Evolutionary conservation across 73 alveolate genomes (phyloP), one percentile per base, ranked within the genome.

Genomic region (Paramecium tetraurelia): DNA sequence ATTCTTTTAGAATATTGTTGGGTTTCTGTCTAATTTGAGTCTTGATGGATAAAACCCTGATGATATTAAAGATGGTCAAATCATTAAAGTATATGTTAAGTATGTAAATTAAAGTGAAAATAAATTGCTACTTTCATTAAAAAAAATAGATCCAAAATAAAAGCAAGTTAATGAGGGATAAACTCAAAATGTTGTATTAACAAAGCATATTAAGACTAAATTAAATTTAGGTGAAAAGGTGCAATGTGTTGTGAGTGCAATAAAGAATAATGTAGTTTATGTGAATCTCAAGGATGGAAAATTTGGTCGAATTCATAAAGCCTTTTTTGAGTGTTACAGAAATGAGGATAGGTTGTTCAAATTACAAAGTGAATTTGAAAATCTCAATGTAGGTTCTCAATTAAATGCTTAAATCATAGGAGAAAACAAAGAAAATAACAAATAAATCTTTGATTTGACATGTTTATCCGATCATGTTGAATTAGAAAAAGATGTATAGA

Each of bases 221-320:
- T 75, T 75, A 35, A 35, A 36, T 18, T 29, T 75, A 75, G 87
- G 87, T 4, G 58, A 75, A 7, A 38, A 75, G 4, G 68, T 36
- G 7, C n/a, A 75, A 38, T 35, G 87, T 75, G 59, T 75, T 75
- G 87, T 75, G 1, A 75, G 58, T 41, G 35, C 87, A 75, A 75
- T 75, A n/a, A 75, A 75, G 46, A 75, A 24, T 20, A 75, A 38
- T 35, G 87, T 75, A n/a, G 53, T 75, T 12, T 75, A 75, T 75
- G 87, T 75, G 38, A 75, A 75, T 75, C 59, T 75, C n/a, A 59
- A 18, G 4, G 87, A 75, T 75, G 87, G 87, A 75, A 75, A 75
- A 75, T 75, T 75, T 41, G 87, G 87, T 9, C 35, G 87, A 41
- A 75, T 75, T 29, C 87, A 75, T 41, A 75, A 75, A n/a, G 59